A percentile compares a stretch with the other conserved stretches of the same genome.
Conservation (phyloP, 805 yeast species). For the Lipomyces chichibuensis region DNA sequence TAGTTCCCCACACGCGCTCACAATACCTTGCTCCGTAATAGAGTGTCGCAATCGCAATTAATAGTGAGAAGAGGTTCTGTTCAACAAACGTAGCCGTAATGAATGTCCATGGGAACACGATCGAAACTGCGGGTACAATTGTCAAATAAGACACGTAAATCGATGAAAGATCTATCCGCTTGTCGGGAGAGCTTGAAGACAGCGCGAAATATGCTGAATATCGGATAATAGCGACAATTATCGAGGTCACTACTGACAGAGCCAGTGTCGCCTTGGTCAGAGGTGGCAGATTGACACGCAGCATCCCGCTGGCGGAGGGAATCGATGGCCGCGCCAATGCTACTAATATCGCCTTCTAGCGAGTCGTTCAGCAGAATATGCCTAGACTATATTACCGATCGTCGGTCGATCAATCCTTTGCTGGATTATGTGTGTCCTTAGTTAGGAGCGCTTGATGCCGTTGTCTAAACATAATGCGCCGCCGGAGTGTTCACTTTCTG, state of each 20-base stretch:
- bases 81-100: conserved; percentile 36
- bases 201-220: conserved; percentile 43
- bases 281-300: conserved; percentile 41
- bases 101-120: conserved; percentile 37
- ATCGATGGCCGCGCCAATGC: conserved; percentile 7
- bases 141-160: conserved; percentile 56
- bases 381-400: not conserved
- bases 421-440: not conserved
- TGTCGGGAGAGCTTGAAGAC: conserved; percentile 17
- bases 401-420: not conserved
- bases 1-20: conserved; percentile 66
- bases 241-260: conserved; percentile 36
- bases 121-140: conserved; percentile 52
- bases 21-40: conserved; percentile 64
- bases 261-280: conserved; percentile 43
- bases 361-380: not conserved
- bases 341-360: conserved; percentile 7
- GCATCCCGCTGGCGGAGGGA: conserved; percentile 12
- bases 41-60: conserved; percentile 47
- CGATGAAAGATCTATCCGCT: conserved; percentile 50
- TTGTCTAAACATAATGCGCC: not conserved
- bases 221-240: conserved; percentile 42
- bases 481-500: not conserved
- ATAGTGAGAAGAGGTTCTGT: conserved; percentile 36
- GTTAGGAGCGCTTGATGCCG: not conserved